A percentile compares a stretch with the other conserved stretches of the same genome.
These are phyloP conservation scores for Xylariaceae sp. DNA, from an alignment of 2,329 filamentous ascomycete genomes.

Conservation along the genomic window DNA sequence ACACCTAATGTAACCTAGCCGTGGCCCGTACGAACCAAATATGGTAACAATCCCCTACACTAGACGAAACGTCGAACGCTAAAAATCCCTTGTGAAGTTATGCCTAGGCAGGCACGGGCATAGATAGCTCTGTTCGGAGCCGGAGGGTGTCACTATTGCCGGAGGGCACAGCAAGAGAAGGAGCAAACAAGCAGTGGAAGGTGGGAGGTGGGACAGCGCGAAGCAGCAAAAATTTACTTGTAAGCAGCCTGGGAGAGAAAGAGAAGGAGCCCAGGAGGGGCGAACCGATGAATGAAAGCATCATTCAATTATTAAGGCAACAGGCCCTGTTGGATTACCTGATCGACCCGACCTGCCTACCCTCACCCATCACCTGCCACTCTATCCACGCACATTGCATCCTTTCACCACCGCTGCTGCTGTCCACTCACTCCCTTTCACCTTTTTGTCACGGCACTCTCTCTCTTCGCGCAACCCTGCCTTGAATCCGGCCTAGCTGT, in stretches of 20 bases:
- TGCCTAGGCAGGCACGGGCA: background rate
- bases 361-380: background rate
- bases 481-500: background rate
- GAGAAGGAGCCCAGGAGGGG: background rate
- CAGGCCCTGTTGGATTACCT: background rate
- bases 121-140: slow-evolving; percentile 13
- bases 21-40: no score
- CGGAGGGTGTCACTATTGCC: slow-evolving; percentile 6
- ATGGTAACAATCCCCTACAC: background rate
- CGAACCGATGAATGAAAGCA: slow-evolving; percentile 16
- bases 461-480: no score
- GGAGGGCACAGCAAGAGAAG: slow-evolving; percentile 4
- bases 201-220: background rate
- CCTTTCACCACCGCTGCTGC: background rate
- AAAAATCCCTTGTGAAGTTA: background rate
- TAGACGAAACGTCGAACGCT: background rate
- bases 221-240: background rate
- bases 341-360: background rate
- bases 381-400: background rate
- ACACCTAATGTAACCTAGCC: no score
- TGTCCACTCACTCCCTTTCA: background rate
- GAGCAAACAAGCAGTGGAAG: slow-evolving; percentile 1
- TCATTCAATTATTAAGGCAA: slow-evolving; percentile 11
- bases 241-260: slow-evolving; percentile 1
- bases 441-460: no score